Evolutionary conservation across 2,329 filamentous ascomycete genomes (phyloP), one percentile per base, ranked within the genome.

Genomic region (Xylogone sp.): DNA sequence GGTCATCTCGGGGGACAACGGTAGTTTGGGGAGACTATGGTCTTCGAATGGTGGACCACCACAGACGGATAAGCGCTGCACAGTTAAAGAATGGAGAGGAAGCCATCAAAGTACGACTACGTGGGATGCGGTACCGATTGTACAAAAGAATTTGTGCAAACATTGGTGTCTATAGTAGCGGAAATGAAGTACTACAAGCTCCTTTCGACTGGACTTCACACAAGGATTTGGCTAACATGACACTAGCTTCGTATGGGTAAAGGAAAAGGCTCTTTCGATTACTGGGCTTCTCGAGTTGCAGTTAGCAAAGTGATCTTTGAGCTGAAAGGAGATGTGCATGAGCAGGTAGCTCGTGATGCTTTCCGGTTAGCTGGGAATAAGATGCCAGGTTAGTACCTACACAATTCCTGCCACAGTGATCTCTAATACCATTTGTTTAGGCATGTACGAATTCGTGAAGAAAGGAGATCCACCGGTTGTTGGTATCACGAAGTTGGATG

Each of bases 21-120:
- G 88, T 99, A 19, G 84, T 95, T 52, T 97, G 91, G 90, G 94
- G 94, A 50, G 92, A 97, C 69, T 99, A 92, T 68, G 94, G 94
- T 8, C 75, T 99, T 60, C 88, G 94, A 52, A 94, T 99, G 85
- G 84, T 79, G 57, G 94, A 99, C 71, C 89, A 96, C 69, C 88
- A 97, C 73, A 88, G 94, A 52, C 84, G 94, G 65, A 89, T 99
- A 68, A 90, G 87, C 60, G 89, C 94, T 21, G 76, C 83, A 59
- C 89, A 96, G 62, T 80, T 99, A 57, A 92, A 92, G 73, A 86
- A 90, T 65, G 94, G 90, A 55, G 92, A 96, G 67, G 91, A 97
- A 61, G 94, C 93, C 2, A 97, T 99, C 70, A 93, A 90, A 69
- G 83, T 83, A 64, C 81, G 93, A 56, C 75, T 99, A 45, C 82